Evolutionary conservation across 1,284 basidiomycete genomes (phyloP).

Genomic region (Boletus mariae): DNA sequence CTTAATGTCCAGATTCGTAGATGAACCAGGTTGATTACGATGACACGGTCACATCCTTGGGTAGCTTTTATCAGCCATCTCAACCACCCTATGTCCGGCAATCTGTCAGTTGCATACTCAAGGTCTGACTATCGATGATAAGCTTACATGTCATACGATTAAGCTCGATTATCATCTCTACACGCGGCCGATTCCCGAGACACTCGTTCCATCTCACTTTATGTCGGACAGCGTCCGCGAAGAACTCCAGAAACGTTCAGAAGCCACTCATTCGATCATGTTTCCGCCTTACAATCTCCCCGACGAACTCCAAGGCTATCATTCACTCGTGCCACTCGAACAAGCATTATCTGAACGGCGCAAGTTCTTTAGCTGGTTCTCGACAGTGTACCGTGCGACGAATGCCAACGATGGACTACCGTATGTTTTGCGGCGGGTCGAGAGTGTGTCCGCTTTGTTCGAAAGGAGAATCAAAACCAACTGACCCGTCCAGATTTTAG

Average conservation of each 20-base stretch:
- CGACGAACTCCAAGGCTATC: slow-evolving; percentile 88
- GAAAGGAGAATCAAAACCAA: not conserved
- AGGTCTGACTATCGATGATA: not conserved
- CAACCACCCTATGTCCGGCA: slow-evolving; percentile 59
- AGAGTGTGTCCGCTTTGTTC: slow-evolving; percentile 55
- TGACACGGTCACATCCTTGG: slow-evolving; percentile 31
- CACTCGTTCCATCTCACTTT: slow-evolving; percentile 56
- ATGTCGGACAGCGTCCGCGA: slow-evolving; percentile 76
- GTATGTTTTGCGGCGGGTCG: slow-evolving; percentile 81
- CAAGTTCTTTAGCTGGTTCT: slow-evolving; percentile 75
- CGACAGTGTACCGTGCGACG: slow-evolving; percentile 80
- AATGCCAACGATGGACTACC: slow-evolving; percentile 75
- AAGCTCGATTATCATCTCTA: slow-evolving; percentile 93
- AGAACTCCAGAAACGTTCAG: slow-evolving; percentile 77
- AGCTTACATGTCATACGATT: slow-evolving; percentile 5
- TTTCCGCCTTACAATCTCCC: slow-evolving; percentile 62
- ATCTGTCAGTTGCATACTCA: slow-evolving; percentile 48
- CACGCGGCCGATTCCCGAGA: slow-evolving; percentile 55
- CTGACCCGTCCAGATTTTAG: slow-evolving; percentile 66
- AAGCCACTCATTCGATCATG: slow-evolving; percentile 57
- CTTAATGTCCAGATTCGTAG: slow-evolving; percentile 7
- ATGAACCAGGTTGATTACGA: slow-evolving; percentile 33
- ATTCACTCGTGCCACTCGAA: slow-evolving; percentile 82
- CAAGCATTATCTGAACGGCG: slow-evolving; percentile 50
- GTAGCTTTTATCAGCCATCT: slow-evolving; percentile 50